phyloP scores from a whole-genome alignment of 23 red algal species.

The Gracilariopsis chorda region DNA sequence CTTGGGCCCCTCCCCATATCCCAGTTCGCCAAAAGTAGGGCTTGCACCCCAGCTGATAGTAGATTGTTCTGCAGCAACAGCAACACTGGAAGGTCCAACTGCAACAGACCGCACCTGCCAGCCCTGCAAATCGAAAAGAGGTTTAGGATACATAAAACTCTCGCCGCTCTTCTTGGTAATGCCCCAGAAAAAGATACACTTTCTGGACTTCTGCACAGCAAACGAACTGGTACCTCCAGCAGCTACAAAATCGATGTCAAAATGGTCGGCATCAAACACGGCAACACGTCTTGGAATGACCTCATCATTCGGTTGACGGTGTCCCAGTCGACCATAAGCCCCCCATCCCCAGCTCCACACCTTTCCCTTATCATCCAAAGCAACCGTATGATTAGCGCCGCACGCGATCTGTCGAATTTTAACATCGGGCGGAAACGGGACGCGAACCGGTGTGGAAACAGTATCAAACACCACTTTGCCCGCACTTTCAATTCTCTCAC shows the following conservation, averaged over 20 bases:
- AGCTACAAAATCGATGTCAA: slow-evolving; percentile 16
- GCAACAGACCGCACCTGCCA: slow-evolving; percentile 24
- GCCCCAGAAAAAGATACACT: slow-evolving; percentile 62
- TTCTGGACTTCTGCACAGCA: slow-evolving; percentile 28
- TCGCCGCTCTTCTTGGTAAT: slow-evolving; percentile 52
- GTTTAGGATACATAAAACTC: slow-evolving; percentile 64
- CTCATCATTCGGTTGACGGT: slow-evolving; percentile 62
- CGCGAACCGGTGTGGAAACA: slow-evolving; percentile 20
- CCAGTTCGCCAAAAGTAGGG: slow-evolving; percentile 66
- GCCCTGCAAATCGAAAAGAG: slow-evolving; percentile 50
- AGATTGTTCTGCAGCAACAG: slow-evolving; percentile 24
- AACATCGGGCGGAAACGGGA: not conserved
- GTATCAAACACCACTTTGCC: slow-evolving; percentile 38
- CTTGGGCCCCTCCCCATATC: slow-evolving; percentile 67
- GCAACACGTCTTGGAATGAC: slow-evolving; percentile 8
- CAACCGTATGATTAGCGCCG: slow-evolving; percentile 46
- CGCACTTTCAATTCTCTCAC: slow-evolving; percentile 28
- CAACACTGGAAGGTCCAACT: slow-evolving; percentile 13
- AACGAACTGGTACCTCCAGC: slow-evolving; percentile 14
- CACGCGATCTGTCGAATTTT: slow-evolving; percentile 32
- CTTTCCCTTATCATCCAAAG: slow-evolving; percentile 49
- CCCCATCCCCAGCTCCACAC: slow-evolving; percentile 80
- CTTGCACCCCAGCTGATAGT: slow-evolving; percentile 47
- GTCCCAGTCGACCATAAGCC: slow-evolving; percentile 57
- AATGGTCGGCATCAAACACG: slow-evolving; percentile 16